phyloP scores from a whole-genome alignment of 2,329 filamentous ascomycete genomes.

The Neocatenulostroma microsporum region DNA sequence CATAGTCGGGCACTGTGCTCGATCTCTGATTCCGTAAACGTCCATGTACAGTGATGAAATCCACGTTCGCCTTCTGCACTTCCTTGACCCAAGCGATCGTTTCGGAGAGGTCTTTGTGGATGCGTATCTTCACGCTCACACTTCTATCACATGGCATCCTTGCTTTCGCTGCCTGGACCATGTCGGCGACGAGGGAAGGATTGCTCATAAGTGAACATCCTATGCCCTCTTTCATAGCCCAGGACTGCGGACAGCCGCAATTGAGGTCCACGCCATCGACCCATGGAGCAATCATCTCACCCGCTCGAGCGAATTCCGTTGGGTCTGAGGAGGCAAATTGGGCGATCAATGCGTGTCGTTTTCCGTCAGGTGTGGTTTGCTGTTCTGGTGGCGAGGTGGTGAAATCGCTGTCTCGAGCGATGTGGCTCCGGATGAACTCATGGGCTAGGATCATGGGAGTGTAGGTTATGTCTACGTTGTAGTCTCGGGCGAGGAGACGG shows the following conservation, averaged over 20 bases:
- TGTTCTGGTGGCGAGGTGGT: conserved; percentile 47
- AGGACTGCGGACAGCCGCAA: conserved; percentile 65
- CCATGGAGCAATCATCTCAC: conserved; percentile 54
- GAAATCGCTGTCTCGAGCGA: conserved; percentile 51
- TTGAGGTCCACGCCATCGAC: conserved; percentile 62
- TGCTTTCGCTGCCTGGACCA: conserved; percentile 52
- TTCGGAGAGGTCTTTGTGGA: conserved; percentile 53
- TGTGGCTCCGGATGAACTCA: conserved; percentile 25
- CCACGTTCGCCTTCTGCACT: conserved; percentile 53
- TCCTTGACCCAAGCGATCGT: conserved; percentile 56
- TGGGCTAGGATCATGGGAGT: conserved; percentile 55
- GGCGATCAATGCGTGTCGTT: conserved; percentile 47
- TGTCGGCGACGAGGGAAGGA: conserved; percentile 57
- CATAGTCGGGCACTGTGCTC: conserved; percentile 53
- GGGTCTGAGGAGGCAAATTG: conserved; percentile 60
- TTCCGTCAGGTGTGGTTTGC: conserved; percentile 21
- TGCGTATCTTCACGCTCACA: conserved; percentile 63
- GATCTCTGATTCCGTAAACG: conserved; percentile 56
- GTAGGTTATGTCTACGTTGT: conserved; percentile 60
- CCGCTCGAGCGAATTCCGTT: conserved; percentile 55
- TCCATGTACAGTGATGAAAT: conserved; percentile 65
- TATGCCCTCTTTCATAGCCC: conserved; percentile 61
- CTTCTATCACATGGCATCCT: conserved; percentile 45
- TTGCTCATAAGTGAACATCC: conserved; percentile 63
- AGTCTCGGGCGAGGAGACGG: conserved; percentile 57